Evolutionary conservation across 345 rosid species (phyloP).

Genomic region (Hibiscus syriacus): DNA sequence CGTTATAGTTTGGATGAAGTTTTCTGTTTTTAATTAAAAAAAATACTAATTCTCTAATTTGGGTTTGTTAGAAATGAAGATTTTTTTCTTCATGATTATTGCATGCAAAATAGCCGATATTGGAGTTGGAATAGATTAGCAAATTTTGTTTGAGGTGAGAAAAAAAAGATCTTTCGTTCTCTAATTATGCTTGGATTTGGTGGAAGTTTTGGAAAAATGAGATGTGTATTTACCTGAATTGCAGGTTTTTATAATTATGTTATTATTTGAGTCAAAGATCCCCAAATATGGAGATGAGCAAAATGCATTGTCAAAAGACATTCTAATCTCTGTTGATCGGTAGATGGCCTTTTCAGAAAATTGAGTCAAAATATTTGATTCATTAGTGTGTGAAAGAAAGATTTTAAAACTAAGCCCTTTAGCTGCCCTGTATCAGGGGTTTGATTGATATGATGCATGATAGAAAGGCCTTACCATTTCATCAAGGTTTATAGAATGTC

Average conservation of each 20-base stretch:
- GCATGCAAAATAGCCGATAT: conserved; percentile 7
- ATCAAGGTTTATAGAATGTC: background rate
- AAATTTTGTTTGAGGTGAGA: background rate
- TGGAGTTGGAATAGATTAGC: conserved; percentile 3
- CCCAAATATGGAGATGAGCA: background rate
- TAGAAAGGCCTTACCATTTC: background rate
- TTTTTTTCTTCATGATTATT: background rate
- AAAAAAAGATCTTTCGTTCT: background rate
- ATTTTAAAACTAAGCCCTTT: background rate
- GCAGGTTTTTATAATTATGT: no score
- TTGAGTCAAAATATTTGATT: background rate
- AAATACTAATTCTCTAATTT: background rate
- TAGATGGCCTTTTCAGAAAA: background rate
- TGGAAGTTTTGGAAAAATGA: background rate
- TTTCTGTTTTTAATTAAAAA: background rate
- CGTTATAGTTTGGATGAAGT: background rate
- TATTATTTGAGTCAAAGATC: background rate
- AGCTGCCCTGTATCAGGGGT: background rate
- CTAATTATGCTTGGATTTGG: background rate
- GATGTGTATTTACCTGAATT: background rate
- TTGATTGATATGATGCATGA: background rate
- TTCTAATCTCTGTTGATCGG: background rate
- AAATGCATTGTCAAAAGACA: background rate
- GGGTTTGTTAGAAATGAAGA: background rate
- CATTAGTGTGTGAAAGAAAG: background rate